Evolutionary conservation across 2,329 filamentous ascomycete genomes (phyloP).

Genomic region (Bisporella sp.): DNA sequence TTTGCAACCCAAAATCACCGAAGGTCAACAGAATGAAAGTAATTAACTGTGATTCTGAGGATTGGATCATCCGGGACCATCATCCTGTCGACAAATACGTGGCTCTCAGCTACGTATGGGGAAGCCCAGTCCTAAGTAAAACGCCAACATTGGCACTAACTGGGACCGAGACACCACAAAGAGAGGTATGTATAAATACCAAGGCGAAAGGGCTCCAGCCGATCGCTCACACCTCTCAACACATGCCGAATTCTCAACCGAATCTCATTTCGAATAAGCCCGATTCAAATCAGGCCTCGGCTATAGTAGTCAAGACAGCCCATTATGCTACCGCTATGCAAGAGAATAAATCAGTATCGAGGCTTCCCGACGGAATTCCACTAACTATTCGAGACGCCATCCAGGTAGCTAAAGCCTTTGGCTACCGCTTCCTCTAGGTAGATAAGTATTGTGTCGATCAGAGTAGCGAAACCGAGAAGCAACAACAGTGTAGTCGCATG

Average conservation of each 20-base stretch:
- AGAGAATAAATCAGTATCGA: constrained; percentile 2
- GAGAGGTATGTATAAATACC: constrained; percentile 3
- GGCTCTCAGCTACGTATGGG: constrained; percentile 3
- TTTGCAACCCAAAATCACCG: constrained; percentile 3
- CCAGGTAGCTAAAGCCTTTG: constrained; percentile 16
- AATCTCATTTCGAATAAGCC: constrained; percentile 3
- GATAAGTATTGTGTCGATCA: constrained; percentile 16
- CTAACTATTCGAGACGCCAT: constrained; percentile 16
- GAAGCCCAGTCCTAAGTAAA: constrained; percentile 1
- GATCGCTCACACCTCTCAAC: constrained; percentile 1
- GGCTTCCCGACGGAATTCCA: constrained; percentile 8
- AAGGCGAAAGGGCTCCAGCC: constrained; percentile 1
- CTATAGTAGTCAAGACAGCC: constrained; percentile 2
- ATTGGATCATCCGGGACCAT: constrained; percentile 3
- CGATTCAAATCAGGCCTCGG: constrained; percentile 1
- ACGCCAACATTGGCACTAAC: constrained; percentile 2
- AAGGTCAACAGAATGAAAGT: constrained; percentile 3
- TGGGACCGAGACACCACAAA: constrained; percentile 1
- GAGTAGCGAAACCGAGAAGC: constrained; percentile 5
- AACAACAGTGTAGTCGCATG: constrained; percentile 17
- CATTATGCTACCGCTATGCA: not conserved
- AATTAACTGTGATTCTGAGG: constrained; percentile 2
- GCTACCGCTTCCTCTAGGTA: constrained; percentile 11
- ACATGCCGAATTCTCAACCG: not conserved
- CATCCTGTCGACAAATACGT: constrained; percentile 2